phyloP scores from a whole-genome alignment of 108 stramenopile species.

The Pelagomonas calceolata region DNA sequence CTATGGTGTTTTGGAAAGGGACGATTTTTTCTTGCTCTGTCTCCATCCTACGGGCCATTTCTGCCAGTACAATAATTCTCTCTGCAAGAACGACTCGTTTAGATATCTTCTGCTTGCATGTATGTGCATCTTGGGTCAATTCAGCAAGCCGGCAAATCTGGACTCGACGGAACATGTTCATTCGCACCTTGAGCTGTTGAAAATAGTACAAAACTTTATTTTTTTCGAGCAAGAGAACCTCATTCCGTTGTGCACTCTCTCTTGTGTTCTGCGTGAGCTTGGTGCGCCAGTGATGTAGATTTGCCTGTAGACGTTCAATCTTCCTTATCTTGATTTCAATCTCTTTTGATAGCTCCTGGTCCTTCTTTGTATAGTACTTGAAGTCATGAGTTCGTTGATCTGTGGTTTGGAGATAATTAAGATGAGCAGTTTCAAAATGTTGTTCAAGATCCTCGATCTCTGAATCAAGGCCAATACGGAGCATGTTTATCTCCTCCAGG shows the following conservation, averaged over 20 bases:
- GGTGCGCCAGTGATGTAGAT: constrained; percentile 41
- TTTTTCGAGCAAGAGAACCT: constrained; percentile 31
- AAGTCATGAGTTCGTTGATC: constrained; percentile 48
- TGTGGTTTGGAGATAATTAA: constrained; percentile 46
- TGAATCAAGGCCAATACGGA: constrained; percentile 41
- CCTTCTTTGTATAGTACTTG: constrained; percentile 41
- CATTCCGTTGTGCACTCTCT: constrained; percentile 43
- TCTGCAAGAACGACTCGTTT: constrained; percentile 28
- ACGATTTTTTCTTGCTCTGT: constrained; percentile 46
- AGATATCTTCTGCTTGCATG: constrained; percentile 16
- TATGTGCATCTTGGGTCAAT: constrained; percentile 38
- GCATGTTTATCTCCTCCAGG: constrained; percentile 51
- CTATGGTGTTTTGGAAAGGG: constrained; percentile 20
- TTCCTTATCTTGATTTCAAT: constrained; percentile 37
- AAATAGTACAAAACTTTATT: constrained; percentile 45
- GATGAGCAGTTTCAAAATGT: constrained; percentile 41
- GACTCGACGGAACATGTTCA: constrained; percentile 31
- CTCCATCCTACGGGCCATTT: constrained; percentile 43
- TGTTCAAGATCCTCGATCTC: constrained; percentile 53
- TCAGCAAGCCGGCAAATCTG: constrained; percentile 27
- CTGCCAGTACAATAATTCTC: constrained; percentile 39
- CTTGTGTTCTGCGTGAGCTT: constrained; percentile 41
- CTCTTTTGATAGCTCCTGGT: constrained; percentile 37
- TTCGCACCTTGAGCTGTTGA: constrained; percentile 42
- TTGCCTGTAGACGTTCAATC: constrained; percentile 40